Base-by-base conservation (phyloP, 2,329 filamentous ascomycete genomes). In the Hypoxylon sp. region DNA sequence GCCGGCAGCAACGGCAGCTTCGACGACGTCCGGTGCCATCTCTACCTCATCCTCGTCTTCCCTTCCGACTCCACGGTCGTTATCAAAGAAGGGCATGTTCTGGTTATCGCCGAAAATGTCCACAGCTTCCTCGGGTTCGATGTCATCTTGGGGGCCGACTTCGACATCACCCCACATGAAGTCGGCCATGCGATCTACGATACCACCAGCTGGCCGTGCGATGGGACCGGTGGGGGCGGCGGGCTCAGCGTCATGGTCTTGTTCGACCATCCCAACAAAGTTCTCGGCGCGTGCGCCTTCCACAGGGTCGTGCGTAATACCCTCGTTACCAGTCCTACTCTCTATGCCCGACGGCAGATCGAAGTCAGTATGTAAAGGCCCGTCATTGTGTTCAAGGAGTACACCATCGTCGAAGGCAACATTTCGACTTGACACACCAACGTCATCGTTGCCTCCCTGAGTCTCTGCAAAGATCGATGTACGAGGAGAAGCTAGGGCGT, bases 1-100 rank as follows among this genome's bases (percentile, higher is more conserved):
- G 7, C 86, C 91, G 14, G 87, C 89, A 50, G 86, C 87, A 18
- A 85, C 85, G n/a, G 87, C 89, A 45, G 86, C 90, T 54, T 88
- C 87, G 20, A 87, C 82, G 0, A 87, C 86, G 62, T 90, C 88
- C 12, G 81, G 84, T 58, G 71, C 73, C 57, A 75, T 59, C 36
- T 87, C 85, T 40, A 81, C 82, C 18, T 80, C 81, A 18, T 76
- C 72, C 6, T 74, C 73, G 18, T 76, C 77, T 12, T 67, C 71
- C 11, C 69, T 71, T 2, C 75, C 76, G 2, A 61, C 60, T 14
- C 70, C 72, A 16, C 62, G 74, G 18, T 79, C 78, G 3, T 77
- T 78, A 4, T 74, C 71, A 80, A 64, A 80, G 78, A 65, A 85
- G n/a, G 74, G 76, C 1, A 71, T 71, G 18, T 77, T 75, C 48